Percentiles rank a stretch among this genome's conserved stretches.
phyloP scores from a whole-genome alignment of 306 rosid genomes.

The Alnus rubra region DNA sequence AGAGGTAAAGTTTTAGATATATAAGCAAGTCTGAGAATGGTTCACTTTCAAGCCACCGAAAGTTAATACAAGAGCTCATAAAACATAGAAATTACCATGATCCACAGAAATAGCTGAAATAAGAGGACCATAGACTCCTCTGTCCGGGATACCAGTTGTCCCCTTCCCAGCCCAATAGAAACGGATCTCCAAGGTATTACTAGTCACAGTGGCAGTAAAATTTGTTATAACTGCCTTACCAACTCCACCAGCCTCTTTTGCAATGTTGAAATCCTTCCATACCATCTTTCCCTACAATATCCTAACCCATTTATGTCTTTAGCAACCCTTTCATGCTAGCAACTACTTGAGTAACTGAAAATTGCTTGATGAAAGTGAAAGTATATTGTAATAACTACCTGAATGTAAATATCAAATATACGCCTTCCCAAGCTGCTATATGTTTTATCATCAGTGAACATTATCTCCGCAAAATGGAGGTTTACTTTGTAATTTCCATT shows the following conservation, averaged over 20 bases:
- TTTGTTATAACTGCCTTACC: conserved; percentile 14
- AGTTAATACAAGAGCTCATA: background rate
- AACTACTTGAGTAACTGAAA: background rate
- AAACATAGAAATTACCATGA: conserved; percentile 25
- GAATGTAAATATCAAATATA: conserved; percentile 44
- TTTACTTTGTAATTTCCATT: conserved; percentile 39
- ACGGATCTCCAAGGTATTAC: conserved; percentile 37
- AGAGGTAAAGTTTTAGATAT: background rate
- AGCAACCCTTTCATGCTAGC: background rate
- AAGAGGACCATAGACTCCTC: conserved; percentile 55
- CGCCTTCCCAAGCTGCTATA: conserved; percentile 55
- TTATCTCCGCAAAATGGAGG: conserved; percentile 48
- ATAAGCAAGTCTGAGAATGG: background rate
- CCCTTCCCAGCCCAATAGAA: conserved; percentile 56
- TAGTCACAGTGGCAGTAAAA: conserved; percentile 8
- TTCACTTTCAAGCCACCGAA: background rate
- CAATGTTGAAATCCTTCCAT: conserved; percentile 44
- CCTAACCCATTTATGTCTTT: background rate
- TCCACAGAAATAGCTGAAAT: conserved; percentile 45
- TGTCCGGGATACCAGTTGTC: conserved; percentile 26
- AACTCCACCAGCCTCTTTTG: conserved; percentile 36
- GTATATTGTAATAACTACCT: conserved; percentile 23
- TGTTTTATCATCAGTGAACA: conserved; percentile 22
- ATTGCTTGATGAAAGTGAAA: background rate
- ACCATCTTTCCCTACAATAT: conserved; percentile 33